Evolutionary conservation across 306 rosid genomes (phyloP).

Genomic region (Rosa lucieae): DNA sequence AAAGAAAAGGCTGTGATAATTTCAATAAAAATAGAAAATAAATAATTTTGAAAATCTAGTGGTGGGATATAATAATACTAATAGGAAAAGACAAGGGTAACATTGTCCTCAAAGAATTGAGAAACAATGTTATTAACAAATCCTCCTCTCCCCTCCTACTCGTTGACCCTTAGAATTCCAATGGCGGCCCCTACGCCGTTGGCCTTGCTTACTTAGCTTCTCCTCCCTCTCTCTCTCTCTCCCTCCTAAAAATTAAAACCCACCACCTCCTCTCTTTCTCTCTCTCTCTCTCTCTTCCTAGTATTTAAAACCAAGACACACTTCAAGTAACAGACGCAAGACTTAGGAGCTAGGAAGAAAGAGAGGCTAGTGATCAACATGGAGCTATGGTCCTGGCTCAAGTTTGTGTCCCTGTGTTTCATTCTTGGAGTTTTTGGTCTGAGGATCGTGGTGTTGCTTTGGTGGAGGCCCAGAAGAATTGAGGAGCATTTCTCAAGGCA

Average conservation of each 20-base stretch:
- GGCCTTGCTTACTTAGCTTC: slow-evolving; percentile 52
- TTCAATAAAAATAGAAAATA: slow-evolving; percentile 1
- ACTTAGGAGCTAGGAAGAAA: neutral
- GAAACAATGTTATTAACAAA: slow-evolving; percentile 1
- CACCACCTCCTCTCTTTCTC: slow-evolving; percentile 21
- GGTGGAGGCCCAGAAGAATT: slow-evolving; percentile 91
- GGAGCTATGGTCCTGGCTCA: slow-evolving; percentile 50
- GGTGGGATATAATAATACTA: slow-evolving; percentile 28
- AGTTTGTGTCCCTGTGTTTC: slow-evolving; percentile 34
- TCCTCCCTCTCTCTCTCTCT: slow-evolving; percentile 20
- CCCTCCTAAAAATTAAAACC: slow-evolving; percentile 19
- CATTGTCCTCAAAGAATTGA: slow-evolving; percentile 28
- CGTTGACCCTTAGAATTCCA: slow-evolving; percentile 80
- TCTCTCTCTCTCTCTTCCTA: slow-evolving; percentile 22
- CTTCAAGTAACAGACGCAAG: slow-evolving; percentile 42
- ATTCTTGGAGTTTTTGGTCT: slow-evolving; percentile 31
- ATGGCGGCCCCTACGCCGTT: slow-evolving; percentile 99
- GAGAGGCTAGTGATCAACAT: slow-evolving; percentile 14
- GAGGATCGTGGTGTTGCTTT: slow-evolving; percentile 49
- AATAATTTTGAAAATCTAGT: slow-evolving; percentile 4
- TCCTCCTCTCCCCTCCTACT: slow-evolving; percentile 7
- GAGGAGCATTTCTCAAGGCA: slow-evolving; percentile 72
- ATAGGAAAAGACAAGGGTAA: slow-evolving; percentile 40
- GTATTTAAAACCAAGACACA: slow-evolving; percentile 53
- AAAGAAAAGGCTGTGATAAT: neutral